Percentiles rank a stretch among this genome's conserved stretches.
Evolutionary conservation across 2,329 filamentous ascomycete genomes (phyloP).

Genomic region (Colletotrichum neosansevieriae): DNA sequence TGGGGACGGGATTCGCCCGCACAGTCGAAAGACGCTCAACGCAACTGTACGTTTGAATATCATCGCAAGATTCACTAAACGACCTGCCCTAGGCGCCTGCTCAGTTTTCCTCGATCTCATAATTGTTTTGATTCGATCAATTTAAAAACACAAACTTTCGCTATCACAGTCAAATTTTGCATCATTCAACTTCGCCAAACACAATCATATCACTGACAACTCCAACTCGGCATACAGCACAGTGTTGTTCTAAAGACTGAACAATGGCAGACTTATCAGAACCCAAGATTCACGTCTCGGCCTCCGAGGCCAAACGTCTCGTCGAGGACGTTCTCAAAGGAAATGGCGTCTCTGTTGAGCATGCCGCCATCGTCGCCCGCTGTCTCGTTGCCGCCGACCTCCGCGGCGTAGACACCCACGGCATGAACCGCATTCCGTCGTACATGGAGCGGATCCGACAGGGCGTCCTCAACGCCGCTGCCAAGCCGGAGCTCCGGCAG

Average conservation of each 20-base stretch:
- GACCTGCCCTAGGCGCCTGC: neutral
- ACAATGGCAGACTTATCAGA: slow-evolving; percentile 32
- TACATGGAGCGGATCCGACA: slow-evolving; percentile 81
- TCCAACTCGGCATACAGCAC: neutral
- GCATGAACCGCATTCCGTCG: slow-evolving; percentile 79
- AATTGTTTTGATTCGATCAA: no score
- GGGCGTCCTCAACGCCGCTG: slow-evolving; percentile 73
- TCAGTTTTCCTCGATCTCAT: no score
- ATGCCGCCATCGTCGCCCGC: slow-evolving; percentile 73
- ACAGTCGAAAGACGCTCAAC: neutral
- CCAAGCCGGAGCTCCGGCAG: slow-evolving; percentile 68
- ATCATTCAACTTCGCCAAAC: no score
- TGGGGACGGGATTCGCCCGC: slow-evolving; percentile 25
- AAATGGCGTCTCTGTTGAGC: slow-evolving; percentile 69
- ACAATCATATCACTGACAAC: neutral
- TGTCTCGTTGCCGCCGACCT: slow-evolving; percentile 81
- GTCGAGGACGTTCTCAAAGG: slow-evolving; percentile 67
- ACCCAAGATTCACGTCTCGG: slow-evolving; percentile 50
- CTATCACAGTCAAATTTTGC: no score
- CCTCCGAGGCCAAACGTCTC: slow-evolving; percentile 59
- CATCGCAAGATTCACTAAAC: neutral
- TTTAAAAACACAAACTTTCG: no score
- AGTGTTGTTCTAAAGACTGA: neutral
- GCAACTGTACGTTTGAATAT: neutral
- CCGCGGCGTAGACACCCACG: slow-evolving; percentile 83